Evolutionary conservation across 176 grass and related monocot genomes (phyloP).

Genomic region (Aegilops longissima): DNA sequence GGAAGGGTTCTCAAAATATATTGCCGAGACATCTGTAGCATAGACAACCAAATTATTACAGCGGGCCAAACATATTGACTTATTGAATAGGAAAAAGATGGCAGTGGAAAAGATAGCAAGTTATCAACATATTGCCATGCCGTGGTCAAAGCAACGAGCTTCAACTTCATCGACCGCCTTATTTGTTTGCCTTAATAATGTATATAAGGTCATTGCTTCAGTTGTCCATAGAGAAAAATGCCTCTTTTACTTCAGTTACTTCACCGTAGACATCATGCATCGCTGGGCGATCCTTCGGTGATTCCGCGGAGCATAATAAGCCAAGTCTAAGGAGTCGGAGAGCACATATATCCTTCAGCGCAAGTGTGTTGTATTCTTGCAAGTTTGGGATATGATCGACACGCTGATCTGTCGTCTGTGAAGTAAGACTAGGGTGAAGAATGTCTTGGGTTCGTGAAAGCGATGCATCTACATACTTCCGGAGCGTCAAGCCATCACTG

Average conservation of each 20-base stretch:
- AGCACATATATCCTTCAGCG: not conserved
- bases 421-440: not conserved
- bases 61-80: no score
- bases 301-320: constrained; percentile 3
- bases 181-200: not conserved
- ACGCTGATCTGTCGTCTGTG: not conserved
- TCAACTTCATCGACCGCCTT: not conserved
- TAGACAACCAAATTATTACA: no score
- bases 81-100: no score
- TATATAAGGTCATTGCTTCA: not conserved
- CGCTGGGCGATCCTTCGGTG: not conserved
- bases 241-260: constrained; percentile 14
- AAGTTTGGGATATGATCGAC: not conserved
- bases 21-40: no score
- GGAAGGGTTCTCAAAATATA: no score
- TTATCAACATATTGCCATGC: no score
- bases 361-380: not conserved
- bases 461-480: no score
- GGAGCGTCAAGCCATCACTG: no score
- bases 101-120: no score
- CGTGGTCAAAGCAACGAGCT: no score
- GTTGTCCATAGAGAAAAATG: not conserved
- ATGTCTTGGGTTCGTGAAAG: constrained; percentile 10
- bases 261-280: not conserved
- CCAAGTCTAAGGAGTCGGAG: constrained; percentile 24